Evolutionary conservation across 1,284 basidiomycete genomes (phyloP), one percentile per base, ranked within the genome.

Genomic region (Malassezia furfur): DNA sequence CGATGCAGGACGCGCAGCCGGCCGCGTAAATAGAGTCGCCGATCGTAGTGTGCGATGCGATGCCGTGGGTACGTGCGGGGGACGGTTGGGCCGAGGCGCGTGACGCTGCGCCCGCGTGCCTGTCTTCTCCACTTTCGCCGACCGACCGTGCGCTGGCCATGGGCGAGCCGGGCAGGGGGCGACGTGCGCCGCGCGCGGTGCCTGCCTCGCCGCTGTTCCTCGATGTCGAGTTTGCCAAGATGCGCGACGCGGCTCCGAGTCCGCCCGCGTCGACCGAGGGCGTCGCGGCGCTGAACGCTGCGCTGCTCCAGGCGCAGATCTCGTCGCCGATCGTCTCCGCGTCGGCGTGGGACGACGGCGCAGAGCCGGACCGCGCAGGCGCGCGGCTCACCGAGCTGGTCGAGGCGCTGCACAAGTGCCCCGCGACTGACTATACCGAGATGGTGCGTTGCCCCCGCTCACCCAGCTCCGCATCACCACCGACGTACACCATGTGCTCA

Each of bases 401-500:
- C 9, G 34, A 22, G 28, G 11, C 25, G 5, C 14, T 56, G 35
- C 49, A 50, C 17, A 19, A 17, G 11, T 50, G 43, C 15, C 28
- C 37, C 12, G 28, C 49, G 4, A n/a, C n/a, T 1, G 40, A 46
- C 14, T 39, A 40, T 11, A 17, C 51, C 14, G 30, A 19, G 5
- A 51, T 46, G 48, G 50, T 52, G 19, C 31, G 50, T 38, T 19
- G 19, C 17, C 19, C 21, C 19, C 36, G 15, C 22, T 43, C n/a
- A 40, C 48, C 11, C 5, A 66, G 48, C 61, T 68, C 4, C 65
- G 62, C 32, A 59, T 68, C 1, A 59, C 55, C 9, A 57, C 62
- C 11, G 64, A 69, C 15, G 50, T 68, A 5, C 61, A 71, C 38
- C 50, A 61, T 31, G 40, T 68, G 30, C 53, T 70, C 2, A 44